Evolutionary conservation across 2,329 filamentous ascomycete genomes (phyloP).

Genomic region (Neofusicoccum parvum): DNA sequence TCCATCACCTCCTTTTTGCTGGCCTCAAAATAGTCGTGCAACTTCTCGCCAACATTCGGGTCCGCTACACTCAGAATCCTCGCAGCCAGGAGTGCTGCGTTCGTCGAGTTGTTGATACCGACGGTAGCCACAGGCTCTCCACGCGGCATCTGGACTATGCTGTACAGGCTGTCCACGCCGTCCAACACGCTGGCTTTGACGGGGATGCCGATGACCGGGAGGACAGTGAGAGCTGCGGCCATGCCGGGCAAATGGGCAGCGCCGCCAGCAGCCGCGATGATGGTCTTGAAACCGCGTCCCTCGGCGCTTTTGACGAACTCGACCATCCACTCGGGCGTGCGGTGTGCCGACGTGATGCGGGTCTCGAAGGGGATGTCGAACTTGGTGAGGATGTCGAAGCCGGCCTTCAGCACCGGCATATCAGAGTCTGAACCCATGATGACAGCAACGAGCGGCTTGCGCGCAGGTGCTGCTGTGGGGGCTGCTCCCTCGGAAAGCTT

Average conservation of each 20-base stretch:
- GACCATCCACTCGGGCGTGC: slow-evolving; percentile 52
- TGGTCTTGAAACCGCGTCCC: slow-evolving; percentile 42
- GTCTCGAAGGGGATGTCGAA: slow-evolving; percentile 73
- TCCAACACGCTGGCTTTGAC: slow-evolving; percentile 54
- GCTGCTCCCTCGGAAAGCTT: slow-evolving; percentile 35
- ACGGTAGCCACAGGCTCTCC: slow-evolving; percentile 48
- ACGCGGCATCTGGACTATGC: slow-evolving; percentile 55
- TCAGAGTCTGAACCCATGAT: slow-evolving; percentile 87
- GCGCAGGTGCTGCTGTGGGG: slow-evolving; percentile 25
- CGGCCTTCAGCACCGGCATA: slow-evolving; percentile 66
- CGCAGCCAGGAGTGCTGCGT: slow-evolving; percentile 51
- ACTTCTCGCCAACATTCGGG: slow-evolving; percentile 56
- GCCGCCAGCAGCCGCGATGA: slow-evolving; percentile 54
- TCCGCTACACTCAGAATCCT: slow-evolving; percentile 51
- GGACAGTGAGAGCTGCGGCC: slow-evolving; percentile 52
- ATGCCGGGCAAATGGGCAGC: slow-evolving; percentile 56
- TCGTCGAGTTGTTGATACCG: slow-evolving; percentile 50
- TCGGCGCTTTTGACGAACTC: slow-evolving; percentile 46
- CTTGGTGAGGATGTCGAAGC: slow-evolving; percentile 66
- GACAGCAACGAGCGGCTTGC: slow-evolving; percentile 66
- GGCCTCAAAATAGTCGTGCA: slow-evolving; percentile 63
- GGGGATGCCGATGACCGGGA: slow-evolving; percentile 55
- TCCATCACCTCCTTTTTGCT: slow-evolving; percentile 65
- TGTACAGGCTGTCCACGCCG: slow-evolving; percentile 53
- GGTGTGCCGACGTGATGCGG: slow-evolving; percentile 74